Base-by-base conservation (phyloP, 1,139 yeast species). In the Pichia sp. region DNA sequence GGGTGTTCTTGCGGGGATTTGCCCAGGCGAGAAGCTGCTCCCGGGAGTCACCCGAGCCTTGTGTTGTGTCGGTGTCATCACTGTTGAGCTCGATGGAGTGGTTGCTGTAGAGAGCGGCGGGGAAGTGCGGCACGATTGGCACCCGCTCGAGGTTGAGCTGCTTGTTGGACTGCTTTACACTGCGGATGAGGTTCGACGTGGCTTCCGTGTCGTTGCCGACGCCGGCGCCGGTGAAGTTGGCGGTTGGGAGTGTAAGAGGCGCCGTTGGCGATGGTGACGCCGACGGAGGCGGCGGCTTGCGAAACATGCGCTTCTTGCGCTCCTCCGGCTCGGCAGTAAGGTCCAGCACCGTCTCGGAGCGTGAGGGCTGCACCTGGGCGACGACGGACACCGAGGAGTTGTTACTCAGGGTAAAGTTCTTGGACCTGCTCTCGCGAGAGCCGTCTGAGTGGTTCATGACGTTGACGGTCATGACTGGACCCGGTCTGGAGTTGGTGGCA, bases 371-470 rank as follows among this genome's bases (percentile, higher is more conserved):
- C 40, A n/a, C 8, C 26, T 13, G 10, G 10, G 30, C 36, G 34
- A 15, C 32, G 10, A 46, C 26, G 31, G 57, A 54, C 11, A 29
- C 16, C 2, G 54, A 29, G 5, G 58, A 56, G 26, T 46, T 40
- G 32, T 56, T 47, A 23, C 34, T 52, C n/a, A 55, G 8, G 36
- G 47, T 53, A 13, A 55, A 47, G 15, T 50, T 31, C n/a, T 29
- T 42, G 8, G 49, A 6, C 19, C 41, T 26, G 10, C 49, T 43
- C 13, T 52, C 52, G 13, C 11, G 16, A 5, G 54, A 32, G 13
- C 36, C 38, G 43, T 38, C 19, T 10, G 52, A 34, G 16, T 15
- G n/a, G 36, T 43, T 36, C 34, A 50, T 44, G 16, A 36, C 46
- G 13, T 50, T 50, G 13, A 50, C 32, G 11, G 48, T 50, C 15